A percentile compares a stretch with the other conserved stretches of the same genome.
phyloP scores from a whole-genome alignment of 2,329 filamentous ascomycete species.

The Rutstroemia sp. region DNA sequence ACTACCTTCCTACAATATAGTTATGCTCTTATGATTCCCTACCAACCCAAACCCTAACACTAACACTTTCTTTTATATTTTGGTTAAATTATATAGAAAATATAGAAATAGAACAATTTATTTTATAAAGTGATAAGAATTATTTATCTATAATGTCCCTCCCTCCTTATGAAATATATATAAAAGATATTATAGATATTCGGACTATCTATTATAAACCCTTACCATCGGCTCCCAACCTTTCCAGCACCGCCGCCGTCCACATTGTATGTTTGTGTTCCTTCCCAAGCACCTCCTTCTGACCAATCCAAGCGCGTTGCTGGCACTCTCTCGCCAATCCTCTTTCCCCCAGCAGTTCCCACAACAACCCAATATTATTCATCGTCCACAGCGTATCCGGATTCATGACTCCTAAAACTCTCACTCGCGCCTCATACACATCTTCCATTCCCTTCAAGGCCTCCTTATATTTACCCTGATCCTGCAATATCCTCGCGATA shows the following conservation, averaged over 20 bases:
- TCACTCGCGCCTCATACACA: background rate
- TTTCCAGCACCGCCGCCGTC: background rate
- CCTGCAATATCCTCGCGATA: background rate
- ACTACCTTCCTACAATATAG: no score
- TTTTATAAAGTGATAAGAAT: no score
- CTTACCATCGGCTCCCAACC: background rate
- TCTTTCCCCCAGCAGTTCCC: background rate
- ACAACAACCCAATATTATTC: slow-evolving; percentile 2
- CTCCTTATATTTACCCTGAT: background rate
- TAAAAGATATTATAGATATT: no score
- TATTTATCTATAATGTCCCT: no score
- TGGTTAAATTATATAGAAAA: no score
- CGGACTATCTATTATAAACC: background rate
- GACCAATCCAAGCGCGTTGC: background rate
- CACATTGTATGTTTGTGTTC: background rate
- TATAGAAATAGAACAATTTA: no score
- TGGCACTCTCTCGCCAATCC: background rate
- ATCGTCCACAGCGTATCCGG: slow-evolving; percentile 6
- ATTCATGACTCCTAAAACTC: background rate
- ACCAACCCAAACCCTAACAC: no score
- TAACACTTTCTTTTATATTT: no score
- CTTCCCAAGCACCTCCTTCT: background rate
- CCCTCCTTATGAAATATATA: no score
- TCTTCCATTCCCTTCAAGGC: slow-evolving; percentile 3
- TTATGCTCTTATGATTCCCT: no score